Base-by-base conservation (phyloP, 305 asterid genomes). In the Fraxinus nigra region DNA sequence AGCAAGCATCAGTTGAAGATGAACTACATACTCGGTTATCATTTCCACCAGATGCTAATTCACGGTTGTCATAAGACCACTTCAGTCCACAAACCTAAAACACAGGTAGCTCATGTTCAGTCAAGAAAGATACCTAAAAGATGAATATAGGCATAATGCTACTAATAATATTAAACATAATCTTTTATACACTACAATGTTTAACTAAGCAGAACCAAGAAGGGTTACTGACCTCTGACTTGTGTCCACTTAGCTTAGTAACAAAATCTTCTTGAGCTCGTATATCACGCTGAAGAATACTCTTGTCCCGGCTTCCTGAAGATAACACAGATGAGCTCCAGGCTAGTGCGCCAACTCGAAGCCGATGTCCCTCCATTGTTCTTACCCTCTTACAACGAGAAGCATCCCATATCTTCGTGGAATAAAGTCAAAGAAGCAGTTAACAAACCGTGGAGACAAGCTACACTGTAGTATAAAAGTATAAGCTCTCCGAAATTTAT, bases 41-140 rank as follows among this genome's bases (percentile, higher is more conserved):
- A 87, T 93, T 96, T 86, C 98, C 99, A 82, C 99, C 99, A 0
- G 98, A 96, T 85, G 99, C 99, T 86, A 96, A 88, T 86, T 96
- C 97, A 48, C 97, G 94, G 87, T 90, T 94, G 86, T 96, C 98
- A 81, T 89, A 91, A 9, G 99, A 96, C 99, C 99, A 96, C 92
- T 94, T 96, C 88, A 96, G 90, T 79, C 99, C 99, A 89, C 99
- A 96, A 82, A 96, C 98, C 99, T 96, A 85, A 48, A 83, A 76
- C 77, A 86, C 28, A 88, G 78, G 83, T 34, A 40, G 72, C 72
- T 65, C 34, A 10, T 65, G n/a, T 22, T 65, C 72, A 65, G 72
- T 9, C 72, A 24, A 65, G 33, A 65, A 67, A 28, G 18, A 67
- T 10, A 67, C 18, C 37, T 11, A 26, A 67, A 67, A 26, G 37